These are phyloP conservation scores for Lenzites betulinus DNA, from an alignment of 768 basidiomycete species.

Conservation along the genomic window DNA sequence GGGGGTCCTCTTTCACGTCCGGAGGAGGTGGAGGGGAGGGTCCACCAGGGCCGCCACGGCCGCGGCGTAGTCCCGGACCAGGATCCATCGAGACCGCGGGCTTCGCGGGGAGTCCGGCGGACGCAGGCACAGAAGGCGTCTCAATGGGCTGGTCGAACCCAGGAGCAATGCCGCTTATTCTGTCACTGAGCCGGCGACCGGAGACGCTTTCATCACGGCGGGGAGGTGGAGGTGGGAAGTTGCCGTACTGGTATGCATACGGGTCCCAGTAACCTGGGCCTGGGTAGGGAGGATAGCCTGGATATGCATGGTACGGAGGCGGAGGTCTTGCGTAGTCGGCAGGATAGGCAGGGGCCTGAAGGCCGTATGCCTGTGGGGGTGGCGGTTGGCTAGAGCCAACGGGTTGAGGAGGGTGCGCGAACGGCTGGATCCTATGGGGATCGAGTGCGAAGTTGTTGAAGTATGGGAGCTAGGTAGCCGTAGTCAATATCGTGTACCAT, in stretches of 20 bases:
- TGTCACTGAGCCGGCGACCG: constrained; percentile 71
- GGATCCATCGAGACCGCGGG: constrained; percentile 51
- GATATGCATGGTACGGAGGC: constrained; percentile 47
- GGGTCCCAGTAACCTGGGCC: constrained; percentile 46
- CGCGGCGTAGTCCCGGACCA: constrained; percentile 46
- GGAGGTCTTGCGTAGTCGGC: constrained; percentile 39
- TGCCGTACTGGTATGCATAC: constrained; percentile 44
- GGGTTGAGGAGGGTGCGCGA: constrained; percentile 72
- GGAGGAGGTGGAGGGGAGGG: constrained; percentile 80
- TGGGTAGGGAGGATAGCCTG: constrained; percentile 41
- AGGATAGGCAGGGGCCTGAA: constrained; percentile 56
- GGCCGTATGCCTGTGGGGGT: constrained; percentile 84
- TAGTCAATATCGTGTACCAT: neutral
- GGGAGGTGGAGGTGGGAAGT: constrained; percentile 39
- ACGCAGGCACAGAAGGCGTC: constrained; percentile 49
- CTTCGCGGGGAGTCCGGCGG: constrained; percentile 79
- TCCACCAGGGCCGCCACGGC: constrained; percentile 45
- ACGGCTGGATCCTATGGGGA: constrained; percentile 88
- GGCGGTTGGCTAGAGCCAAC: constrained; percentile 70
- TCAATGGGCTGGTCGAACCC: constrained; percentile 44
- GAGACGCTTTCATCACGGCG: constrained; percentile 61
- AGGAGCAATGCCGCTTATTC: constrained; percentile 76
- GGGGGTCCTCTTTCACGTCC: constrained; percentile 90
- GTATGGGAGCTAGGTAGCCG: constrained; percentile 63
- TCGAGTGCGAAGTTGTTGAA: constrained; percentile 98